Percentiles rank a stretch among this genome's conserved stretches.
phyloP scores from a whole-genome alignment of 345 rosid genomes.

The Conringia planisiliqua region DNA sequence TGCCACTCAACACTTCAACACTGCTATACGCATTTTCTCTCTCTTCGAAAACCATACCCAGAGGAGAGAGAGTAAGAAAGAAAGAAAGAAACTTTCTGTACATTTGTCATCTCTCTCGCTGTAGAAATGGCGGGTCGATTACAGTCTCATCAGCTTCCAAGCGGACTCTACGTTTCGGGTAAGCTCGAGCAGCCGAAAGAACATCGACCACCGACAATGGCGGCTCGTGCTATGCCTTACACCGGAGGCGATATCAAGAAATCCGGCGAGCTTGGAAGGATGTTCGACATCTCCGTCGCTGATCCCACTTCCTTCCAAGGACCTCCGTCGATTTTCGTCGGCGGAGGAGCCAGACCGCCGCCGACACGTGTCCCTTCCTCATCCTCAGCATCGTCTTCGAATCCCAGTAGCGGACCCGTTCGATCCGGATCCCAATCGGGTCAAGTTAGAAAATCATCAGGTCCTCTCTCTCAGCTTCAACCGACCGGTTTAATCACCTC shows the following conservation, averaged over 20 bases:
- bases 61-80: too few species aligned
- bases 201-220: slow-evolving; percentile 76
- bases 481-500: slow-evolving; percentile 94
- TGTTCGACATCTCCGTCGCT: slow-evolving; percentile 79
- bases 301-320: slow-evolving; percentile 78
- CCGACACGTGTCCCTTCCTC: too few species aligned
- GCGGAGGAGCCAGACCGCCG: slow-evolving; percentile 56
- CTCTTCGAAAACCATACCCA: too few species aligned
- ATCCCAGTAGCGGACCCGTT: slow-evolving; percentile 76
- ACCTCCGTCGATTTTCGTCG: slow-evolving; percentile 75
- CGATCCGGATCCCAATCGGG: slow-evolving; percentile 82
- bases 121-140: slow-evolving; percentile 70
- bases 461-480: slow-evolving; percentile 94
- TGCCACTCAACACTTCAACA: slow-evolving; percentile 26
- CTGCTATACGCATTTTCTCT: too few species aligned
- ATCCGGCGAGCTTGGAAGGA: slow-evolving; percentile 93
- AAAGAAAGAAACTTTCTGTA: too few species aligned
- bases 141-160: slow-evolving; percentile 90
- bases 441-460: slow-evolving; percentile 72
- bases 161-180: slow-evolving; percentile 90
- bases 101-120: slow-evolving; percentile 8
- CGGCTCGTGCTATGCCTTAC: slow-evolving; percentile 87
- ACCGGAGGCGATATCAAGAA: slow-evolving; percentile 93
- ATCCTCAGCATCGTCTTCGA: slow-evolving; percentile 56
- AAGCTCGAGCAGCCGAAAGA: slow-evolving; percentile 87